Base-by-base conservation (phyloP, 306 rosid species). In the Glycine tomentella region DNA sequence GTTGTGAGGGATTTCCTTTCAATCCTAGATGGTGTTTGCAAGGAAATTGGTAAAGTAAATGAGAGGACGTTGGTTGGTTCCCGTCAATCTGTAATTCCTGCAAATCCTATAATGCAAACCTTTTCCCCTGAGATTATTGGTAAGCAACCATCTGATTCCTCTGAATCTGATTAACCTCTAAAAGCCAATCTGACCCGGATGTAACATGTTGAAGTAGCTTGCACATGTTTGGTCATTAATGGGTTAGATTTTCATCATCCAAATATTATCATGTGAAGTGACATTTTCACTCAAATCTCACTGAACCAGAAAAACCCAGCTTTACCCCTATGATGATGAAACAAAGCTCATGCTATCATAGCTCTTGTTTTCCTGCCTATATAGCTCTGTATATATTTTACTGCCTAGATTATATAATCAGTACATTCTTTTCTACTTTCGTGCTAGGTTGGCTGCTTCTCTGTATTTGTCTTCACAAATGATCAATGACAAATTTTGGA, bases 1-100 rank as follows among this genome's bases (percentile, higher is more conserved):
- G 90, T 92, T 72, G 97, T 91, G 67, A 88, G 93, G 83, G 97
- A 95, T 83, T 95, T 95, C 74, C 97, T 95, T 12, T 81, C 87
- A 0, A 81, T 88, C 65, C 90, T 95, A 13, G 97, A 93, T 66
- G 88, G 87, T 53, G 97, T 89, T 6, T 95, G 99, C 95, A 91
- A 89, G 85, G 93, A 88, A 45, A 95, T 95, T 42, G 97, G 99
- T 38, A 90, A 86, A 81, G 89, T 81, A 63, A 93, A 92, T 0
- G 97, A 93, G 64, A 88, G 99, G 82, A 90, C 92, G 15, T 84
- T 86, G 58, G 94, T 91, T 3, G 94, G 97, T 76, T 84, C 85
- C 2, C 82, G 87, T 2, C 95, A 89, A 58, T 86, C 81, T 82
- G 86, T 84, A 7, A 61, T 65, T 69, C 84, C 84, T 71, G 13